Evolutionary conservation across 2,329 filamentous ascomycete species (phyloP).

Genomic region (Microcyclosporella mali): DNA sequence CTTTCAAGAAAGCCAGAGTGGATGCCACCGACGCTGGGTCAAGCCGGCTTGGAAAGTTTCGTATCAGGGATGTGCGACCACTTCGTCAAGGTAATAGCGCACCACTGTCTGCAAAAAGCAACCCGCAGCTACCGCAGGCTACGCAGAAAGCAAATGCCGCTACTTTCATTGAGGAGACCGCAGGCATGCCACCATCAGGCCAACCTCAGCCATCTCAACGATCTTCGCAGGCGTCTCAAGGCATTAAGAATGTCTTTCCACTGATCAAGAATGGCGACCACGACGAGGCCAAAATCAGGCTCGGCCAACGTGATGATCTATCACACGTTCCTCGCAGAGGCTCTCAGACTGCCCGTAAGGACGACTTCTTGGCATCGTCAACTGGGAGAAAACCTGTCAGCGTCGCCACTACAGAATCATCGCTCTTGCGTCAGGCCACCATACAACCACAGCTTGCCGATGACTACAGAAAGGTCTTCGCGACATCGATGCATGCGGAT

Average conservation of each 20-base stretch:
- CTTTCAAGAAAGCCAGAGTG: conserved; percentile 21
- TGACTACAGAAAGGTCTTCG: conserved; percentile 23
- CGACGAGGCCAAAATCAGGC: conserved; percentile 54
- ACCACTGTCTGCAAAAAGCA: conserved; percentile 8
- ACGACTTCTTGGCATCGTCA: conserved; percentile 2
- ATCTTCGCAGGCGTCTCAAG: conserved; percentile 35
- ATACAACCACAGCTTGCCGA: conserved; percentile 1
- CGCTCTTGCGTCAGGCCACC: conserved; percentile 1
- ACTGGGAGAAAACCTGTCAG: conserved; percentile 4
- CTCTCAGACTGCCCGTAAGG: conserved; percentile 2
- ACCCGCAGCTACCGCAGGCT: conserved; percentile 9
- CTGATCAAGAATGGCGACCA: conserved; percentile 72
- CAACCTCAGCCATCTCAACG: conserved; percentile 24
- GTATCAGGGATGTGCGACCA: conserved; percentile 20
- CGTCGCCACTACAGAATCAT: conserved; percentile 2
- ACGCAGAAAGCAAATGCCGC: conserved; percentile 6
- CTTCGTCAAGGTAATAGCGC: conserved; percentile 2
- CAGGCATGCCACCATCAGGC: conserved; percentile 6
- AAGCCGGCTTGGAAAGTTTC: conserved; percentile 21
- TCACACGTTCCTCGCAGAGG: conserved; percentile 11
- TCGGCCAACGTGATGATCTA: conserved; percentile 56
- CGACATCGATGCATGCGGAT: conserved; percentile 10
- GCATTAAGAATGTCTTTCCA: conserved; percentile 56
- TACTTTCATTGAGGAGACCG: neutral
- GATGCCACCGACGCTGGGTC: conserved; percentile 5